These are phyloP conservation scores for Lasiodiplodia sp. DNA, from an alignment of 2,329 filamentous ascomycete species.

Conservation along the genomic window DNA sequence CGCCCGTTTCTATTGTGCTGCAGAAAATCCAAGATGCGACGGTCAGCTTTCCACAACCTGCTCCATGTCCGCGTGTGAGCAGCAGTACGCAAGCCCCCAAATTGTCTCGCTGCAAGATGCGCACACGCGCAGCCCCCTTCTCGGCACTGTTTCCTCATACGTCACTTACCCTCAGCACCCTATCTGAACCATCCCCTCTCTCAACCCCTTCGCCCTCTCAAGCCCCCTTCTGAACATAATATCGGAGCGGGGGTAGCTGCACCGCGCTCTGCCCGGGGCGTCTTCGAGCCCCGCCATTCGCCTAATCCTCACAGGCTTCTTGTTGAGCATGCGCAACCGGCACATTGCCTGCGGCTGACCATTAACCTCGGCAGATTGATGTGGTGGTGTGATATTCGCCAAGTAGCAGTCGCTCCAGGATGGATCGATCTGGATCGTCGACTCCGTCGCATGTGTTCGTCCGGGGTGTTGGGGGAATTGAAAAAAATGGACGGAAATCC, in stretches of 20 bases:
- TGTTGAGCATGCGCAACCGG: neutral
- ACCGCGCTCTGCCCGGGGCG: neutral
- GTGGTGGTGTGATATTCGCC: conserved; percentile 2
- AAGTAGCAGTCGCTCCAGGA: neutral
- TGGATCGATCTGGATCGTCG: conserved; percentile 7
- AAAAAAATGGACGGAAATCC: neutral
- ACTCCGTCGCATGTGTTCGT: neutral
- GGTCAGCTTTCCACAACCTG: neutral
- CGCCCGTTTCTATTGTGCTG: neutral
- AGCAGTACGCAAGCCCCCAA: neutral
- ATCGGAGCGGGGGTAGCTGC: neutral
- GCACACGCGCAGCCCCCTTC: neutral
- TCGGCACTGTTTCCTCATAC: neutral
- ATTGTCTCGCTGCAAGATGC: neutral
- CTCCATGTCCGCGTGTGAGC: neutral
- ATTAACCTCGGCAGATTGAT: neutral
- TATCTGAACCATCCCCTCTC: neutral
- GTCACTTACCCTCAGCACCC: neutral
- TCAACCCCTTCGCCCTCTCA: neutral
- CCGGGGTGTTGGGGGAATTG: neutral
- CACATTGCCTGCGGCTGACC: neutral
- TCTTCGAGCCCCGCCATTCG: neutral
- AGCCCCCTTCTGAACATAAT: neutral
- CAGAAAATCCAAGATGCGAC: neutral
- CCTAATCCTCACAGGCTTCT: neutral